Evolutionary conservation across 805 yeast species (phyloP), one percentile per base, ranked within the genome.

Genomic region (Nakazawaea ernobii): DNA sequence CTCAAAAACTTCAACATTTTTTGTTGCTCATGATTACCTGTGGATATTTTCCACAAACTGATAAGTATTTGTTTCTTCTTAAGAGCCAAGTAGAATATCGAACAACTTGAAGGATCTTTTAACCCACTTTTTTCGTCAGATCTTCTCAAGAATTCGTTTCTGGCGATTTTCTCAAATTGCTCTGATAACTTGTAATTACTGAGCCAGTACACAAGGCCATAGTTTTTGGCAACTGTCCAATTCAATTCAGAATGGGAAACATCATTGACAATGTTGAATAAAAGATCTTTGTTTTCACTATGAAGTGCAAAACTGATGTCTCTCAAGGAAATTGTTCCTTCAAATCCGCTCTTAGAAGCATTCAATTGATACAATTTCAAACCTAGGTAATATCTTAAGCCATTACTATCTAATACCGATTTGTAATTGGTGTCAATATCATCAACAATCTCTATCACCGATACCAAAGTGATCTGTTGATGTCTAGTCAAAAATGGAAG

Each of bases 271-370:
- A 75, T 54, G 41, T 73, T 70, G 10, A 84, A 62, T 15, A 92
- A 59, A 29, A 87, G 59, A 45, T 84, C 90, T 53, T 85, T 86
- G 50, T 86, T 82, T 39, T 80, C 85, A 47, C 94, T 83, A 62
- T 89, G 95, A 24, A 86, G 66, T 0, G 96, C 98, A 91, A 96
- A 92, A 43, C 77, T 75, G 45, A 85, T 75, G 63, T 92, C 97
- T 57, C 98, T 73, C 80, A 85, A 84, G 1, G 82, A 73, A 51
- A 91, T 67, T 6, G 71, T 62, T 17, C 66, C 59, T 2, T 42
- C 7, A 41, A 32, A 39, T 20, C 51, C 47, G 9, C 9, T 66
- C 33, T 69, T 63, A 8, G 73, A 60, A 35, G 62, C 33, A 45
- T 67, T 67, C 41, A 65, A 63, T 53, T 79, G 80, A 55, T 77